Evolutionary conservation across 495 filamentous ascomycete species (phyloP).

Genomic region (Elaphomyces granulatus): DNA sequence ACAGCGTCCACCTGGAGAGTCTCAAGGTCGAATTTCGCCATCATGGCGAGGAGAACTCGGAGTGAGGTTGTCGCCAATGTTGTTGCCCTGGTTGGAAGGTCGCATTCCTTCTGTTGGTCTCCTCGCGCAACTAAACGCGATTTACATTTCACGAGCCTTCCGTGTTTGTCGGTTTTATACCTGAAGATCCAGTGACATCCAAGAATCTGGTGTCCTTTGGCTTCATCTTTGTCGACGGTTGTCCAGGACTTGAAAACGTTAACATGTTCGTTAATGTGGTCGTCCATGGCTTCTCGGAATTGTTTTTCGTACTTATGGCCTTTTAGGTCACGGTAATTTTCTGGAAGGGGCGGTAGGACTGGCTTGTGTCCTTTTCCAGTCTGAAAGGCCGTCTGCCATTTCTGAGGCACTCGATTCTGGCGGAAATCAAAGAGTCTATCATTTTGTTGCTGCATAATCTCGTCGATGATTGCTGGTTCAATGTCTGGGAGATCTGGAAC

Average conservation of each 20-base stretch:
- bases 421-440: background rate
- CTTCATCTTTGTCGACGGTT: background rate
- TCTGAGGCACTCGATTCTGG: background rate
- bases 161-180: slow-evolving; percentile 13
- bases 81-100: slow-evolving; percentile 8
- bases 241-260: slow-evolving; percentile 1
- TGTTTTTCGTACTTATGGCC: background rate
- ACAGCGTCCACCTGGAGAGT: slow-evolving; percentile 8
- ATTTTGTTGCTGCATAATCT: background rate
- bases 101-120: slow-evolving; percentile 10
- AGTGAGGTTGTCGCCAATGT: slow-evolving; percentile 14
- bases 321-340: slow-evolving; percentile 2
- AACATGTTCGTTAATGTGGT: slow-evolving; percentile 1
- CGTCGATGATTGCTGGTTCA: background rate
- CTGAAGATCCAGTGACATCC: slow-evolving; percentile 6
- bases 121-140: slow-evolving; percentile 15
- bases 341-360: background rate
- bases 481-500: background rate
- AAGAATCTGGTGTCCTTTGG: slow-evolving; percentile 3
- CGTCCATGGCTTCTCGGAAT: background rate
- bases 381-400: background rate
- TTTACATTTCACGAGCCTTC: slow-evolving; percentile 16
- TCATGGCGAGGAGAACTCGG: slow-evolving; percentile 10
- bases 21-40: slow-evolving; percentile 7
- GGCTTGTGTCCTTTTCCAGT: background rate